These are phyloP conservation scores for Grosmannia clavigera DNA, from an alignment of 2,329 filamentous ascomycete genomes.

Conservation along the genomic window DNA sequence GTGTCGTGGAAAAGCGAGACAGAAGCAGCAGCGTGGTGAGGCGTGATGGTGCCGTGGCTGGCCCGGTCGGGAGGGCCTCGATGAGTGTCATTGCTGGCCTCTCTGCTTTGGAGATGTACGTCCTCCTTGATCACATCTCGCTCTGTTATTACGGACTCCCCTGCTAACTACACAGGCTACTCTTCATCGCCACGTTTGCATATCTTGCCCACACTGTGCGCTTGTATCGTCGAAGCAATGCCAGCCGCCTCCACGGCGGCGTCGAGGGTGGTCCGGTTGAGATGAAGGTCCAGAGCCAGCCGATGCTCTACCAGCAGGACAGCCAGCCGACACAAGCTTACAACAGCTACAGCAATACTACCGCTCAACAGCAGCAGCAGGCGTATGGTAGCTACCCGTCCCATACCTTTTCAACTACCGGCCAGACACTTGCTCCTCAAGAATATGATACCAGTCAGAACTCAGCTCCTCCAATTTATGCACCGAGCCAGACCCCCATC, in stretches of 20 bases:
- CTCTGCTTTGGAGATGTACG: conserved; percentile 18
- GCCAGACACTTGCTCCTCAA: neutral
- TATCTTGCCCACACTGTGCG: conserved; percentile 24
- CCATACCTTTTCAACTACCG: neutral
- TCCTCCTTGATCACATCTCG: neutral
- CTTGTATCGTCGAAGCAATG: conserved; percentile 15
- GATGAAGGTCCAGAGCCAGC: conserved; percentile 16
- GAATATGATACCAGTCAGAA: neutral
- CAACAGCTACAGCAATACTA: neutral
- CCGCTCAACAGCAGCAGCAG: neutral
- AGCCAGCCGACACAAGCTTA: neutral
- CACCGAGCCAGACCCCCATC: neutral
- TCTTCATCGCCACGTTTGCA: conserved; percentile 30
- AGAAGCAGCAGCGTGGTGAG: conserved; percentile 4
- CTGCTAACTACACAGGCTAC: conserved; percentile 5
- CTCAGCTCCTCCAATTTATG: neutral
- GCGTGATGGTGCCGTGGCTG: conserved; percentile 13
- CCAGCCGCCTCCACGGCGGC: conserved; percentile 2
- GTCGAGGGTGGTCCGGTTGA: conserved; percentile 16
- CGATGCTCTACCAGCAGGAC: neutral
- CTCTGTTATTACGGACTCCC: conserved; percentile 10
- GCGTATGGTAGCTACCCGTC: neutral
- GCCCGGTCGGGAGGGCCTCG: conserved; percentile 12
- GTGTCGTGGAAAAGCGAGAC: conserved; percentile 12
- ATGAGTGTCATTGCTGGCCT: conserved; percentile 20